phyloP scores from a whole-genome alignment of 1,284 basidiomycete species.

The Anthracocystis walkeri region DNA sequence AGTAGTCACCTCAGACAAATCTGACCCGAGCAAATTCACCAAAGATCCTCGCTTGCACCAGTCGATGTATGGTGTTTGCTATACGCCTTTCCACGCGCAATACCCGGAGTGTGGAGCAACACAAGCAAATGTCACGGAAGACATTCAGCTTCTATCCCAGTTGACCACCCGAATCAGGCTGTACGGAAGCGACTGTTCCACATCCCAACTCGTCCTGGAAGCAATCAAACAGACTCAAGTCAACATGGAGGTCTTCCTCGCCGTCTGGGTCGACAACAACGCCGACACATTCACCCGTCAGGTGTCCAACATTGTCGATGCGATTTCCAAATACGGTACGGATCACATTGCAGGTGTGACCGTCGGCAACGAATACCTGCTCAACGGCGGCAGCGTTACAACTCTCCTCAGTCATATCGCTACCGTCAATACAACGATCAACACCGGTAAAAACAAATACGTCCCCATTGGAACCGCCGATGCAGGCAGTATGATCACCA shows the following conservation, averaged over 20 bases:
- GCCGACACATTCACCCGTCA: conserved; percentile 80
- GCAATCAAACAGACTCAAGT: conserved; percentile 90
- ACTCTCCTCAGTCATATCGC: conserved; percentile 77
- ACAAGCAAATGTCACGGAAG: conserved; percentile 71
- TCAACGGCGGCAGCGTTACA: conserved; percentile 38
- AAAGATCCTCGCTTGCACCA: conserved; percentile 76
- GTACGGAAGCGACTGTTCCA: conserved; percentile 73
- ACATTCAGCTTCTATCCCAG: conserved; percentile 71
- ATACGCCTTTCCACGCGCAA: conserved; percentile 59
- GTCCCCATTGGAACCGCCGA: conserved; percentile 88
- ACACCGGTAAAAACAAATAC: conserved; percentile 70
- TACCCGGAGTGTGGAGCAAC: conserved; percentile 71
- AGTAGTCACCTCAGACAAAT: conserved; percentile 70
- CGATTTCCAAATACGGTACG: conserved; percentile 82
- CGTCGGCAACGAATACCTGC: conserved; percentile 70
- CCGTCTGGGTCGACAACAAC: conserved; percentile 79
- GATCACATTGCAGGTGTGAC: conserved; percentile 83
- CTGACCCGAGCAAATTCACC: conserved; percentile 77
- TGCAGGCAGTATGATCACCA: conserved; percentile 81
- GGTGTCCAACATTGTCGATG: conserved; percentile 76
- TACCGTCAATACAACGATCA: conserved; percentile 75
- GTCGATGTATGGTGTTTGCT: conserved; percentile 73
- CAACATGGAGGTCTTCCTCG: conserved; percentile 86
- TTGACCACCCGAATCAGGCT: conserved; percentile 66
- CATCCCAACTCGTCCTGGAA: conserved; percentile 75